Evolutionary conservation across 257 asterid genomes (phyloP).

Genomic region (Solanum infundibuliforme): DNA sequence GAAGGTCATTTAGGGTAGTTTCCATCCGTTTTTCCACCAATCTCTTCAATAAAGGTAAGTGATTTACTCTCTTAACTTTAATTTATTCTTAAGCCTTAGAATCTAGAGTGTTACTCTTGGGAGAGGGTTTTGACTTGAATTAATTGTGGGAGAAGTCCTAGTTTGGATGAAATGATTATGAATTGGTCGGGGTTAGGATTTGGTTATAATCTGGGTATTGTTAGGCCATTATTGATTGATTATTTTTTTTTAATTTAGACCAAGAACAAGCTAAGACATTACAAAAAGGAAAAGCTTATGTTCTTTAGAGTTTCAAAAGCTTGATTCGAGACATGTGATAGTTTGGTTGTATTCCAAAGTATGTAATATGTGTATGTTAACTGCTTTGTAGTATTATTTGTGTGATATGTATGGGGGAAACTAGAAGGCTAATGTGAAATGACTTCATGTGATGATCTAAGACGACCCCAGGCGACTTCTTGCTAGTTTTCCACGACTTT

Average conservation of each 20-base stretch:
- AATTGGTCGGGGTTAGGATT: not conserved
- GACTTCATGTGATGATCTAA: not conserved
- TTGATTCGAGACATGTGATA: not conserved
- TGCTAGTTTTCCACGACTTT: too few relatives aligned
- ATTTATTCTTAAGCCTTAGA: not conserved
- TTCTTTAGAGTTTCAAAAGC: not conserved
- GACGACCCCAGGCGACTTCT: too few relatives aligned
- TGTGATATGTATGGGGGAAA: not conserved
- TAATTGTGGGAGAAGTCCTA: not conserved
- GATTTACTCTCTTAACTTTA: not conserved
- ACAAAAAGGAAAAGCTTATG: not conserved
- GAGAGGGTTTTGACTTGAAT: not conserved
- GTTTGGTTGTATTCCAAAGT: not conserved
- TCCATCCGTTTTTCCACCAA: not conserved
- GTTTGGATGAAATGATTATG: not conserved
- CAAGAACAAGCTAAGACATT: not conserved
- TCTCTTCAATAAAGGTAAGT: not conserved
- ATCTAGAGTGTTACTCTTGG: not conserved
- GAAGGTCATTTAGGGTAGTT: not conserved
- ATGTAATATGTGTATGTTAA: not conserved
- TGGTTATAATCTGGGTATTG: not conserved
- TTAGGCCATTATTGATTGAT: not conserved
- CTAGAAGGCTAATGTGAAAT: not conserved
- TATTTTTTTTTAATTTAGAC: too few relatives aligned
- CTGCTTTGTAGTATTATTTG: not conserved